Conservation (phyloP, 169 alveolate species). For the Eimeria maxima region DNA sequence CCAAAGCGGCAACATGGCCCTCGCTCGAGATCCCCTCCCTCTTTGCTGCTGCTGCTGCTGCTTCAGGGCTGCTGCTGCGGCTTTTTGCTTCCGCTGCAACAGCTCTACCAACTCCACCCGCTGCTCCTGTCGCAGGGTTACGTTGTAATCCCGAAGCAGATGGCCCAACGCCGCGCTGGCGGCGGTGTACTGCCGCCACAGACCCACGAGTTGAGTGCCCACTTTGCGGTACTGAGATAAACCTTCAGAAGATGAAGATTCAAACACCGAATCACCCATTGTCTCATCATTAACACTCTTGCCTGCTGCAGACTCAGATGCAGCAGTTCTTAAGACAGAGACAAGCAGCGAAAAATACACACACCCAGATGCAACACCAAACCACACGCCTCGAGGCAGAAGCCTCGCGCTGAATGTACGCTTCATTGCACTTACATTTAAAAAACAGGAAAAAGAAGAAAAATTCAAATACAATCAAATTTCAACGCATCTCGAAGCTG, state of each 20-base stretch:
- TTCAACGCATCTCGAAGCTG: too few species aligned
- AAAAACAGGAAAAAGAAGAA: background rate
- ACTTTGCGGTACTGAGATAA: slow-evolving; percentile 42
- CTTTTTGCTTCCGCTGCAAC: background rate
- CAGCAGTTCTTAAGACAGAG: background rate
- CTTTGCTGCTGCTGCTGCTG: background rate
- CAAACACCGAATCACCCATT: background rate
- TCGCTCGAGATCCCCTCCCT: background rate
- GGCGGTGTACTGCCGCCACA: slow-evolving; percentile 59
- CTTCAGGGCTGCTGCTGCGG: background rate
- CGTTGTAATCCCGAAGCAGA: slow-evolving; percentile 78
- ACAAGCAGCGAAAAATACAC: background rate
- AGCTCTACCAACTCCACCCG: background rate
- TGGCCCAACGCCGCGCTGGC: slow-evolving; percentile 53
- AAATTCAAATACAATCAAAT: background rate
- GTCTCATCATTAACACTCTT: background rate
- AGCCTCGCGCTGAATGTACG: too few species aligned
- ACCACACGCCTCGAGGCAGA: background rate
- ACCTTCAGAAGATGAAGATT: background rate
- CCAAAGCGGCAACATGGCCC: background rate
- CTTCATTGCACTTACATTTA: too few species aligned
- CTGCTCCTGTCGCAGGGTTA: slow-evolving; percentile 40
- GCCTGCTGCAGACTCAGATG: background rate
- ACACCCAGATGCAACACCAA: background rate
- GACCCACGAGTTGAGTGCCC: slow-evolving; percentile 5